phyloP scores from a whole-genome alignment of 192 early-diverging fungal genomes.

The Umbelopsis vinacea region DNA sequence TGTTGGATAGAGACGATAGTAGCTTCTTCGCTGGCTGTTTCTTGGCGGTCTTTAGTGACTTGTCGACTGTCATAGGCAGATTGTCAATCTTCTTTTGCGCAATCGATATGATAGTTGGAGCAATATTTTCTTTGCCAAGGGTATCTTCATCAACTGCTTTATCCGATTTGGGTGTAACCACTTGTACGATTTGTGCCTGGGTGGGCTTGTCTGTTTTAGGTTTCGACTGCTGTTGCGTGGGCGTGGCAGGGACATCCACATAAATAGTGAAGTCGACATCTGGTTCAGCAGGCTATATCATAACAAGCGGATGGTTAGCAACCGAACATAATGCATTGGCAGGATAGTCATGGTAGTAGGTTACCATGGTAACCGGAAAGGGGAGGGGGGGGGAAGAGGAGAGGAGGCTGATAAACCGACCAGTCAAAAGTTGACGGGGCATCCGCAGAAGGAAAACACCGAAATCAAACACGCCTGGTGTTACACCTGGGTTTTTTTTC shows the following conservation, averaged over 20 bases:
- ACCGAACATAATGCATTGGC: not conserved
- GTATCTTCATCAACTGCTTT: constrained; percentile 7
- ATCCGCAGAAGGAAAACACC: constrained; percentile 16
- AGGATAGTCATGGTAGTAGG: constrained; percentile 14
- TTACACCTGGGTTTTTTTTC: constrained; percentile 6
- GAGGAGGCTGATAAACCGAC: constrained; percentile 20
- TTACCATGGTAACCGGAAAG: constrained; percentile 21
- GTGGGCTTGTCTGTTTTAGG: not conserved
- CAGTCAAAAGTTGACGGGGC: constrained; percentile 22
- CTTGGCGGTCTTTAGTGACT: not conserved
- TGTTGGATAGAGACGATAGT: not conserved
- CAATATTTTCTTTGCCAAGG: constrained; percentile 6
- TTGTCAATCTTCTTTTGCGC: not conserved
- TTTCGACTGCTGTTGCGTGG: not conserved
- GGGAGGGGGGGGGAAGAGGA: not conserved
- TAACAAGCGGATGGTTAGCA: not conserved
- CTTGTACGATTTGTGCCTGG: not conserved
- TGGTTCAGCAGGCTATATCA: not conserved
- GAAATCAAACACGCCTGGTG: constrained; percentile 21
- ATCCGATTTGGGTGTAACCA: not conserved
- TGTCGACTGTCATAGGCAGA: not conserved
- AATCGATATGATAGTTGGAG: not conserved
- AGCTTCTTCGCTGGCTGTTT: not conserved
- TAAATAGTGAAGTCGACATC: constrained; percentile 17
- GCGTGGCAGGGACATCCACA: not conserved